Evolutionary conservation across 2,329 filamentous ascomycete species (phyloP), one percentile per base, ranked within the genome.

Genomic region (Gnomoniopsis sp.): DNA sequence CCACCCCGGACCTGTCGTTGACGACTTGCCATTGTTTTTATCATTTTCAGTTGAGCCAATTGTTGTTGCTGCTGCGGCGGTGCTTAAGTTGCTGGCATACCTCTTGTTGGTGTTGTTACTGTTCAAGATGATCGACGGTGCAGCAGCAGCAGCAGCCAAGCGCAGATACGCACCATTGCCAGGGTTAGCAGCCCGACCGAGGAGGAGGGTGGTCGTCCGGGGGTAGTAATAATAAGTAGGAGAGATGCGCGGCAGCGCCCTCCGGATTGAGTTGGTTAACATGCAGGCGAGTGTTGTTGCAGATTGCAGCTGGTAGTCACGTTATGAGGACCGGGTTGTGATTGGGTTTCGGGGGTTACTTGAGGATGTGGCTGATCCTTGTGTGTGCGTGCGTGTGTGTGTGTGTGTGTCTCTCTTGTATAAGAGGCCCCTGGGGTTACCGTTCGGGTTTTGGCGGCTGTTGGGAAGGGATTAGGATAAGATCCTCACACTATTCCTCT

Each of bases 1-100:
- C 70, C 70, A 71, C 65, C 66, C 62, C 44, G 66, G 65, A 14
- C 63, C 64, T n/a, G n/a, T n/a, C n/a, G n/a, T n/a, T n/a, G n/a
- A n/a, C 17, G 56, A 64, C 49, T 46, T 21, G 26, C 57, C 43
- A 53, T 36, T n/a, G n/a, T n/a, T n/a, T n/a, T n/a, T n/a, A n/a
- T n/a, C n/a, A n/a, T n/a, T n/a, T n/a, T n/a, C n/a, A n/a, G n/a
- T n/a, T n/a, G n/a, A n/a, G n/a, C n/a, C n/a, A n/a, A n/a, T n/a
- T n/a, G n/a, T n/a, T n/a, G n/a, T n/a, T n/a, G n/a, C n/a, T n/a
- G n/a, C n/a, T n/a, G n/a, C n/a, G n/a, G n/a, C n/a, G n/a, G n/a
- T n/a, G n/a, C n/a, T n/a, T n/a, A n/a, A n/a, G n/a, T n/a, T 33
- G 51, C 43, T 33, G 53, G 44, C 46, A 47, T 15, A 36, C 34